A percentile compares a stretch with the other conserved stretches of the same genome.
Conservation (phyloP, 352 stramenopile genomes). For the Salisapilia sapeloensis region DNA sequence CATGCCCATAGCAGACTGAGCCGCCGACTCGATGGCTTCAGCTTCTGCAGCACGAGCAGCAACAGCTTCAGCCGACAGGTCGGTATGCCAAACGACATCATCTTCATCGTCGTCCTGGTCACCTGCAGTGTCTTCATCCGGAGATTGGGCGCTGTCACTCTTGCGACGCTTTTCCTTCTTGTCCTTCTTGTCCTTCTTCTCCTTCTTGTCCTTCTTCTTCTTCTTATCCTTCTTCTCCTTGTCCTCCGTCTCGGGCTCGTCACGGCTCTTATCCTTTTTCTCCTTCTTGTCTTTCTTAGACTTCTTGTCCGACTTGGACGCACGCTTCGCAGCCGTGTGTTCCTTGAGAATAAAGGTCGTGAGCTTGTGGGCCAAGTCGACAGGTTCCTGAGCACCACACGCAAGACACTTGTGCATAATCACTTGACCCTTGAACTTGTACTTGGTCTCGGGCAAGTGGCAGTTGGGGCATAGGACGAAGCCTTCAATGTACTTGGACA, state of each 20-base stretch:
- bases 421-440: slow-evolving; percentile 95
- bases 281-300: slow-evolving; percentile 54
- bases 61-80: slow-evolving; percentile 66
- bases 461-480: slow-evolving; percentile 98
- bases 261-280: slow-evolving; percentile 26
- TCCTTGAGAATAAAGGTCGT: slow-evolving; percentile 95
- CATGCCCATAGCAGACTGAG: slow-evolving; percentile 48
- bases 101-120: slow-evolving; percentile 33
- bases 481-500: slow-evolving; percentile 96
- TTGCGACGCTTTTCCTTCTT: slow-evolving; percentile 29
- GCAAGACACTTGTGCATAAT: slow-evolving; percentile 98
- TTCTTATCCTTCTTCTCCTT: slow-evolving; percentile 53
- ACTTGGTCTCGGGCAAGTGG: slow-evolving; percentile 95
- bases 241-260: slow-evolving; percentile 55
- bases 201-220: slow-evolving; percentile 26
- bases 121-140: too few relatives aligned
- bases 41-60: slow-evolving; percentile 64
- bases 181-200: slow-evolving; percentile 66
- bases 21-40: slow-evolving; percentile 64
- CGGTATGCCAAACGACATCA: slow-evolving; percentile 75
- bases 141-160: too few relatives aligned
- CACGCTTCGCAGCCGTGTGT: slow-evolving; percentile 86
- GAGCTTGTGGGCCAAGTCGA: slow-evolving; percentile 98
- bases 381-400: slow-evolving; percentile 92
- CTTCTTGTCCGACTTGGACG: slow-evolving; percentile 76